These are phyloP conservation scores for Arthrinium phaeospermum DNA, from an alignment of 2,329 filamentous ascomycete species.

Conservation along the genomic window DNA sequence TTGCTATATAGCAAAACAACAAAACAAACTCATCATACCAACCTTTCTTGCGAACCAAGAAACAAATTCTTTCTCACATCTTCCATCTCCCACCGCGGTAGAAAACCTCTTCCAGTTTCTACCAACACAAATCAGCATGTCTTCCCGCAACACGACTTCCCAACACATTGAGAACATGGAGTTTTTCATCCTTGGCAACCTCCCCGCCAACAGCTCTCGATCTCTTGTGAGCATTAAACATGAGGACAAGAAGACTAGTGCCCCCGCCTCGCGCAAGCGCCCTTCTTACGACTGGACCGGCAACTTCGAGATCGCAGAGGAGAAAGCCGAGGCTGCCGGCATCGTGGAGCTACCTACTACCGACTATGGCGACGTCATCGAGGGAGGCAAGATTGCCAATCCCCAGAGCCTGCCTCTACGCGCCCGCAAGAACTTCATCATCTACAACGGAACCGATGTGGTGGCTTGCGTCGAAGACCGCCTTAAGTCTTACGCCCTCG, in stretches of 20 bases:
- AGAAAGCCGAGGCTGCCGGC: background rate
- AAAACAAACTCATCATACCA: background rate
- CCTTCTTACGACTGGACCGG: no score
- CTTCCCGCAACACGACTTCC: no score
- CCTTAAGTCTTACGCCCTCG: background rate
- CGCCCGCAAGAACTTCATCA: no score
- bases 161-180: background rate
- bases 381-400: background rate
- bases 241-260: no score
- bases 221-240: no score
- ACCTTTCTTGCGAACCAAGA: background rate
- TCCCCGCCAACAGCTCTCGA: background rate
- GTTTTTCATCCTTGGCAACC: no score
- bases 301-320: no score
- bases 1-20: background rate
- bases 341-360: background rate
- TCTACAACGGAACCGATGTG: background rate
- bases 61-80: background rate
- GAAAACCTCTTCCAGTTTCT: background rate
- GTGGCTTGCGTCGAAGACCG: background rate
- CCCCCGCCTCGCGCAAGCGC: no score
- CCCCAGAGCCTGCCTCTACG: no score
- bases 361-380: background rate
- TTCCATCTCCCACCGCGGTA: background rate
- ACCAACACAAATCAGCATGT: background rate